Conservation (phyloP, 805 yeast species). For the Saturnispora serradocipensis region DNA sequence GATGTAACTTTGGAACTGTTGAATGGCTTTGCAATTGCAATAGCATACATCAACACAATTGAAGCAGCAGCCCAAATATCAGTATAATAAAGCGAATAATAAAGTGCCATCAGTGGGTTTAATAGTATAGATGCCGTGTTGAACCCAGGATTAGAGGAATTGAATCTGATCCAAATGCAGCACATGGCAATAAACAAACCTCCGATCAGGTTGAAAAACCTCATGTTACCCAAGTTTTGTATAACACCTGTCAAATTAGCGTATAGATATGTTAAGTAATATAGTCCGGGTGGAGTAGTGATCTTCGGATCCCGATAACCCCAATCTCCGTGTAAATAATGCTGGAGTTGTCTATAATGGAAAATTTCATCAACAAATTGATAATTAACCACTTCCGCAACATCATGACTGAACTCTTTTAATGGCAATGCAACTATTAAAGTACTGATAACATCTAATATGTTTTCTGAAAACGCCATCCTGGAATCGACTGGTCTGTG, state of each 20-base stretch:
- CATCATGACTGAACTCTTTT: constrained; percentile 14
- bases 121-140: constrained; percentile 30
- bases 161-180: constrained; percentile 13
- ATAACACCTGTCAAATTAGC: constrained; percentile 23
- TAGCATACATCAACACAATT: constrained; percentile 45
- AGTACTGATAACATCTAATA: constrained; percentile 12
- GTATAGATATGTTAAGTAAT: constrained; percentile 37
- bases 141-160: constrained; percentile 12
- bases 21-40: constrained; percentile 30
- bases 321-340: constrained; percentile 54
- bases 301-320: constrained; percentile 77
- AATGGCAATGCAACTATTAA: constrained; percentile 14
- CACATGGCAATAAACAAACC: constrained; percentile 37
- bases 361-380: constrained; percentile 69
- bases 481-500: background rate
- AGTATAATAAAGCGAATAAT: constrained; percentile 75
- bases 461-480: constrained; percentile 7
- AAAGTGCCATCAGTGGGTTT: constrained; percentile 67
- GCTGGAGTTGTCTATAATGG: constrained; percentile 72
- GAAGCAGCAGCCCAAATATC: constrained; percentile 86
- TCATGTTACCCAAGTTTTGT: constrained; percentile 32
- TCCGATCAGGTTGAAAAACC: constrained; percentile 59
- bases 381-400: constrained; percentile 18
- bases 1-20: constrained; percentile 18
- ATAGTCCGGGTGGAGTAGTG: constrained; percentile 95